Base-by-base conservation (phyloP, 352 stramenopile genomes). In the Blastocystis sp. region DNA sequence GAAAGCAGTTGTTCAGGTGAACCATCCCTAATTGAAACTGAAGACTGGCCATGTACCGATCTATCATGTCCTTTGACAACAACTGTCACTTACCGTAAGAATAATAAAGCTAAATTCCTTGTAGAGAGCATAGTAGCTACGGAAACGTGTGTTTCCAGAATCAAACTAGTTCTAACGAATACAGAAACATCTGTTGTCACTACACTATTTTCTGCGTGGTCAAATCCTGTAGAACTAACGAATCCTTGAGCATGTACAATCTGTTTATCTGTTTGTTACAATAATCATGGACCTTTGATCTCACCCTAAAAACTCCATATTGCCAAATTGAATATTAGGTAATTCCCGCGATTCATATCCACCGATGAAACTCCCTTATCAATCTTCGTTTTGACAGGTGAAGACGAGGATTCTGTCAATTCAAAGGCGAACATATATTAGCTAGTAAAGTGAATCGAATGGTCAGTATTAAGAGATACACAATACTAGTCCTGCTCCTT, bases 321-420 rank as follows among this genome's bases (percentile, higher is more conserved):
- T 2, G 2, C 3, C 9, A 46, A 9, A 46, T 9, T 2, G 9
- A 9, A 65, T 65, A 65, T 37, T 2, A 65, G 2, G 11, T 2
- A 29, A 65, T 65, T 37, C 61, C 61, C 29, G 54, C 54, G 54
- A 32, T 32, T 61, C 19, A 14, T 61, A 6, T 61, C 37, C 61
- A 71, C 4, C n/a, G 4, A 5, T 77, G 21, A 29, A 29, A 39
- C 42, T 12, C 24, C n/a, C 32, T 77, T 77, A 5, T 77, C 42
- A 37, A n/a, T 77, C 65, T 77, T 77, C 65, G 65, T 56, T 69
- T 61, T 77, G 65, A 57, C n/a, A 51, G 42, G 65, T 46, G 65
- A 77, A 77, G 65, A 77, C 27, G 19, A 57, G 27, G 42, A 77
- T n/a, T 49, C 65, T 77, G 27, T 77, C 65, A 77, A 77, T 35